Evolutionary conservation across 2,329 filamentous ascomycete genomes (phyloP).

Genomic region (Colletotrichum sp.): DNA sequence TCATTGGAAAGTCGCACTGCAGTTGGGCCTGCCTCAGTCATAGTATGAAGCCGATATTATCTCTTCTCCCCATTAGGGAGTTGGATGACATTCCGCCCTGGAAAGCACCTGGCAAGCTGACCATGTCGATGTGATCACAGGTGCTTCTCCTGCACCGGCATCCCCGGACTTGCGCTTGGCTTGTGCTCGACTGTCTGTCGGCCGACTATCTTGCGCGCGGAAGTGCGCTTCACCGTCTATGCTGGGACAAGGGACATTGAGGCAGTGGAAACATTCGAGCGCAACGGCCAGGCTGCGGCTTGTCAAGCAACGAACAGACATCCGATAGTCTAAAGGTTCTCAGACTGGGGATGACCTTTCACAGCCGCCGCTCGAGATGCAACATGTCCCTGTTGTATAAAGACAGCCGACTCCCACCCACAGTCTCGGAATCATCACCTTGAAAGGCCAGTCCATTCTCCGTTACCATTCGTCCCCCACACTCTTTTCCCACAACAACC

Average conservation of each 20-base stretch:
- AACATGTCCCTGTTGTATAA: background rate
- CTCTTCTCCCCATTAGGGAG: background rate
- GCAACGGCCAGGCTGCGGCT: background rate
- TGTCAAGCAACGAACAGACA: background rate
- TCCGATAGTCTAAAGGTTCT: background rate
- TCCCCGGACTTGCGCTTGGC: background rate
- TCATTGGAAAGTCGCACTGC: background rate
- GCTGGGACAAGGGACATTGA: background rate
- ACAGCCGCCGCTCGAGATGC: background rate
- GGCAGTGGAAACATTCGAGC: background rate
- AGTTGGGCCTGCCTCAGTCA: background rate
- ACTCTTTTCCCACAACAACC: conserved; percentile 6
- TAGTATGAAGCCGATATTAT: background rate
- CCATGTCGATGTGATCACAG: background rate
- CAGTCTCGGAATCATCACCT: background rate
- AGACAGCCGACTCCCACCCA: background rate
- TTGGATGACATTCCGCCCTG: background rate
- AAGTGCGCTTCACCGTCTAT: background rate
- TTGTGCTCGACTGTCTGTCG: background rate
- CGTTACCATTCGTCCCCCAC: conserved; percentile 10
- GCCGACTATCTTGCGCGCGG: background rate
- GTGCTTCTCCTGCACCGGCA: background rate
- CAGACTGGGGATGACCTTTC: background rate
- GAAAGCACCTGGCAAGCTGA: background rate
- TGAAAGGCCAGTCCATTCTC: conserved; percentile 12